These are phyloP conservation scores for Diaporthe sp. DNA, from an alignment of 2,329 filamentous ascomycete genomes.

Conservation along the genomic window DNA sequence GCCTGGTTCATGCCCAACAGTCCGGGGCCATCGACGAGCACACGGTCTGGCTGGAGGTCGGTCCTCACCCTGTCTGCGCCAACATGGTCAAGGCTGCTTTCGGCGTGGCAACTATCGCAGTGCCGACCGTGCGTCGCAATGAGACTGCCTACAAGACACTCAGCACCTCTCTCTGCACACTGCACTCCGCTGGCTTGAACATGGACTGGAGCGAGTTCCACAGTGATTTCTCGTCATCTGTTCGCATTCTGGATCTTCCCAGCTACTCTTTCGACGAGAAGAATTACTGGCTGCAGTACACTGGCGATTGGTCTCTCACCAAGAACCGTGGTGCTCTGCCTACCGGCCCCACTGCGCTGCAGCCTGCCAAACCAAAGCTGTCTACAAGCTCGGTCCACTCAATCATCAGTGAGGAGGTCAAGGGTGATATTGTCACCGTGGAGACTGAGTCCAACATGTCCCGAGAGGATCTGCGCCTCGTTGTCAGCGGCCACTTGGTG, in stretches of 20 bases:
- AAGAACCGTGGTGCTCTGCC: conserved; percentile 73
- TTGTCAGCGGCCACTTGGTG: conserved; percentile 76
- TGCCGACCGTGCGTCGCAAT: conserved; percentile 73
- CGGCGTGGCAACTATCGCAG: conserved; percentile 65
- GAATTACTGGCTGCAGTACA: conserved; percentile 76
- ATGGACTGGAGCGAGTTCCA: conserved; percentile 82
- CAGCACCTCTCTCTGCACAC: conserved; percentile 66
- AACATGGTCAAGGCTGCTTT: conserved; percentile 78
- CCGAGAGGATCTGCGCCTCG: conserved; percentile 71
- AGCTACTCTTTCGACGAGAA: conserved; percentile 81
- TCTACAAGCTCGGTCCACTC: conserved; percentile 77
- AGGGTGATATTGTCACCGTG: conserved; percentile 70
- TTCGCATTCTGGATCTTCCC: conserved; percentile 72
- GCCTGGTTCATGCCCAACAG: conserved; percentile 70
- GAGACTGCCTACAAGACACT: conserved; percentile 77
- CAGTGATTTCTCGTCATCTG: conserved; percentile 58
- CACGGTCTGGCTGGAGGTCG: conserved; percentile 80
- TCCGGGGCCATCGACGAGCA: conserved; percentile 73
- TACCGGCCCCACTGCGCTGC: conserved; percentile 47
- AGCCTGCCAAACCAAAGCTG: conserved; percentile 67
- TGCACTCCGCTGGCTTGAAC: conserved; percentile 73
- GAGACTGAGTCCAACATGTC: conserved; percentile 77
- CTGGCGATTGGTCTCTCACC: conserved; percentile 79
- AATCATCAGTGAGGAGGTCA: conserved; percentile 73
- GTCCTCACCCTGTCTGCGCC: conserved; percentile 79